Percentiles rank a stretch among this genome's conserved stretches.
phyloP scores from a whole-genome alignment of 768 basidiomycete species.

The Serendipita sp. region DNA sequence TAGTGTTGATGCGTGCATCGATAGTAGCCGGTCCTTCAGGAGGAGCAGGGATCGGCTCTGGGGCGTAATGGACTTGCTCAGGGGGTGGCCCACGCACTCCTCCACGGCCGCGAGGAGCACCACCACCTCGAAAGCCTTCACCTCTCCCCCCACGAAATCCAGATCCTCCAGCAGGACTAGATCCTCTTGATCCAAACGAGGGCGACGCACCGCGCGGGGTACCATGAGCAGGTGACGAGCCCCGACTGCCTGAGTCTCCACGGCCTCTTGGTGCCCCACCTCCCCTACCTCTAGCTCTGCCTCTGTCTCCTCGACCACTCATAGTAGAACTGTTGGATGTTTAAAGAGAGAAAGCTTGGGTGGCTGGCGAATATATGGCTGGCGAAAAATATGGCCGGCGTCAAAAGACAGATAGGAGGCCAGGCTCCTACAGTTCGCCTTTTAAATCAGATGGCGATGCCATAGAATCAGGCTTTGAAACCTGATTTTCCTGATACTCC shows the following conservation, averaged over 20 bases:
- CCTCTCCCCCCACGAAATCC: conserved; percentile 11
- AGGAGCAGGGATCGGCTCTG: conserved; percentile 23
- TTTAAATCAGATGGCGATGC: too few species aligned
- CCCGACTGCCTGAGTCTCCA: neutral
- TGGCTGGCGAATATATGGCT: too few species aligned
- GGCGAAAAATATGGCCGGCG: too few species aligned
- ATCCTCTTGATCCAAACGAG: neutral
- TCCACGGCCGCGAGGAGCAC: conserved; percentile 23
- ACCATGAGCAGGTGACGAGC: neutral
- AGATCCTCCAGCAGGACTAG: neutral
- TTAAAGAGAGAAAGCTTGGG: too few species aligned
- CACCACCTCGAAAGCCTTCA: conserved; percentile 17
- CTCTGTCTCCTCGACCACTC: neutral
- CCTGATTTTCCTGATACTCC: too few species aligned
- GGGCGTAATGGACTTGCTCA: conserved; percentile 18
- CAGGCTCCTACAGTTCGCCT: too few species aligned
- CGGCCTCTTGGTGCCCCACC: neutral
- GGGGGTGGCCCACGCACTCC: conserved; percentile 18
- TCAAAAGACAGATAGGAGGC: too few species aligned
- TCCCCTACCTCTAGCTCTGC: neutral
- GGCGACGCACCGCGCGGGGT: too few species aligned
- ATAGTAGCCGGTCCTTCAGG: conserved; percentile 28
- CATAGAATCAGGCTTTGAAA: too few species aligned
- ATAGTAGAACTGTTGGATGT: neutral
- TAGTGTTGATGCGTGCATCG: conserved; percentile 27